Conservation (phyloP, 768 basidiomycete genomes). For the Clitopilus passeckerianus region DNA sequence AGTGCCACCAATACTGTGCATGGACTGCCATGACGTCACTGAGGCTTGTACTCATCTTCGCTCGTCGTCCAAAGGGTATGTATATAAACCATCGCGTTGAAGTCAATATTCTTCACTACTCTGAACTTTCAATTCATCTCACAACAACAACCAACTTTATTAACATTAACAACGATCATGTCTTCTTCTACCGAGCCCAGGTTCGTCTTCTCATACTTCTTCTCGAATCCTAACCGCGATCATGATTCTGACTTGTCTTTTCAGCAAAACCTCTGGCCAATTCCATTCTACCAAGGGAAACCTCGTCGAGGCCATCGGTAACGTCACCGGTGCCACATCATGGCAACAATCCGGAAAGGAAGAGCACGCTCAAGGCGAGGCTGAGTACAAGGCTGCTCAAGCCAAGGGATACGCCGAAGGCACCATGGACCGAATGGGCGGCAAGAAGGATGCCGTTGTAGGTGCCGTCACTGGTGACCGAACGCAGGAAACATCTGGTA, state of each 20-base stretch:
- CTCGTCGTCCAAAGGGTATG: not conserved
- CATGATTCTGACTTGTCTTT: not conserved
- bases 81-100: not conserved
- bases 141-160: not conserved
- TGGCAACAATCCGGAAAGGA: slow-evolving; percentile 37
- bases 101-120: not conserved
- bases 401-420: slow-evolving; percentile 44
- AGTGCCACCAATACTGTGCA: no score
- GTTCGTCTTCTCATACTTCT: slow-evolving; percentile 12
- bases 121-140: not conserved
- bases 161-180: not conserved
- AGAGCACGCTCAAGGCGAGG: slow-evolving; percentile 40
- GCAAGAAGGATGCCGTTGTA: slow-evolving; percentile 41
- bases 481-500: slow-evolving; percentile 33
- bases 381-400: slow-evolving; percentile 37
- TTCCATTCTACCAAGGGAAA: slow-evolving; percentile 32
- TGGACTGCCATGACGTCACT: no score
- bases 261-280: slow-evolving; percentile 33
- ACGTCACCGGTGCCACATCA: slow-evolving; percentile 29
- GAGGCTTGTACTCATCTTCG: no score
- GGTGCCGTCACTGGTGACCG: slow-evolving; percentile 47
- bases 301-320: slow-evolving; percentile 32
- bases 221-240: not conserved
- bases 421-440: slow-evolving; percentile 32
- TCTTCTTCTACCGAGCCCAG: slow-evolving; percentile 17